A percentile compares a stretch with the other conserved stretches of the same genome.
phyloP scores from a whole-genome alignment of 2,329 filamentous ascomycete genomes.

The Aspergillus texensis region DNA sequence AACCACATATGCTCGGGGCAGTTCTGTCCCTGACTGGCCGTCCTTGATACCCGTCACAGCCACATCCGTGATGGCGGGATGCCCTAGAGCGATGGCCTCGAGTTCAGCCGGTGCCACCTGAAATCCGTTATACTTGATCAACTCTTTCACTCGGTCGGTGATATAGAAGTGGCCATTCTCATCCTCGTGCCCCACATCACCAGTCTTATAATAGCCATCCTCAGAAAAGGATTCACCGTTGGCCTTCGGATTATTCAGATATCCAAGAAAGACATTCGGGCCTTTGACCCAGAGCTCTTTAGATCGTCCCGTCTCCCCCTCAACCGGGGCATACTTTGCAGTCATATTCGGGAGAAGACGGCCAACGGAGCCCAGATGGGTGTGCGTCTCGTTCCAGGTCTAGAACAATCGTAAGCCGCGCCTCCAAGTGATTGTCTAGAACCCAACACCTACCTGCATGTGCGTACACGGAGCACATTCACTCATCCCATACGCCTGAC shows the following conservation, averaged over 20 bases:
- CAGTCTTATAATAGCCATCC: slow-evolving; percentile 79
- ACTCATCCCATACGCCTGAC: slow-evolving; percentile 21
- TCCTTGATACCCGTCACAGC: slow-evolving; percentile 61
- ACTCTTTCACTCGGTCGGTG: slow-evolving; percentile 70
- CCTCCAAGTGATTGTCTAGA: not conserved
- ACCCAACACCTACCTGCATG: slow-evolving; percentile 11
- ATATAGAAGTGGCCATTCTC: slow-evolving; percentile 75
- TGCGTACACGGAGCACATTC: slow-evolving; percentile 19
- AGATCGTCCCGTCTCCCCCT: slow-evolving; percentile 1
- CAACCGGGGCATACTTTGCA: slow-evolving; percentile 11
- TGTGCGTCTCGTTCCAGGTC: not conserved
- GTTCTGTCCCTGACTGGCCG: slow-evolving; percentile 59
- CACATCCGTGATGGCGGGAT: slow-evolving; percentile 53
- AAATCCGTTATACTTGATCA: slow-evolving; percentile 64
- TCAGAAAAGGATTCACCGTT: slow-evolving; percentile 67
- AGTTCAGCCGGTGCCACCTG: slow-evolving; percentile 66
- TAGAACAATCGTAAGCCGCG: not conserved
- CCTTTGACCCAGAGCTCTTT: slow-evolving; percentile 59
- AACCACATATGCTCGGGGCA: slow-evolving; percentile 46
- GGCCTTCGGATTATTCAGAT: slow-evolving; percentile 69
- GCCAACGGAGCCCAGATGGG: slow-evolving; percentile 15
- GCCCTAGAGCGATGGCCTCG: slow-evolving; percentile 49
- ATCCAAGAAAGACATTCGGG: slow-evolving; percentile 76
- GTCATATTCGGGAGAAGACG: slow-evolving; percentile 23
- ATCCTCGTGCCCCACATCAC: slow-evolving; percentile 74